Evolutionary conservation across 2,329 filamentous ascomycete species (phyloP), one percentile per base, ranked within the genome.

Genomic region (Thielaviopsis populi): DNA sequence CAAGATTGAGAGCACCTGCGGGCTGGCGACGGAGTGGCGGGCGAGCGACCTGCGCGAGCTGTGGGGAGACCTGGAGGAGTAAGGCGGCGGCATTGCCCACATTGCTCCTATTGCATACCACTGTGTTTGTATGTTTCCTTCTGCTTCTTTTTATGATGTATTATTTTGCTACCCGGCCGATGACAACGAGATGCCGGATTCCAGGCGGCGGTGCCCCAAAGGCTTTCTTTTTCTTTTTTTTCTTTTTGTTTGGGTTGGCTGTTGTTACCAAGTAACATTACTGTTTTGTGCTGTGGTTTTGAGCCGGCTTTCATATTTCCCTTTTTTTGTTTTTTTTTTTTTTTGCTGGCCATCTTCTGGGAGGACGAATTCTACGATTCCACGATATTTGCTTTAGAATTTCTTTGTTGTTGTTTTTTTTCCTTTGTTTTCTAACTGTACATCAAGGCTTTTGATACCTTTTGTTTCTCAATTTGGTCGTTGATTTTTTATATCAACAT

Each of bases 11-110:
- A 71, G 71, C 33, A 77, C 80, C 67, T 79, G 76, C 6, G 80
- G 80, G 0, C 82, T 79, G 79, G 75, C 75, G 2, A 81, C 80
- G 0, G 73, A 74, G 65, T 82, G 79, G 79, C 70, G 80, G 50
- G 77, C 75, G 0, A 77, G 81, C 17, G 79, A 82, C 69, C 59
- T 83, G 58, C 76, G 75, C 56, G 75, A 78, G 59, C 77, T 77
- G 63, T 82, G 78, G 79, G 79, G 79, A 0, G 75, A 78, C 43
- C 61, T 71, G 60, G 68, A 66, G 3, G 68, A 70, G 42, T 70
- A 68, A 68, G 75, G 4, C 24, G 15, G 27, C 30, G 15, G 1
- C 17, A 6, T 40, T 27, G 66, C n/a, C n/a, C n/a, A n/a, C 17
- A 63, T 15, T 24, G n/a, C n/a, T n/a, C n/a, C n/a, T n/a, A n/a